Percentiles rank a stretch among this genome's conserved stretches.
These are phyloP conservation scores for Neofusicoccum cordaticola DNA, from an alignment of 2,329 filamentous ascomycete genomes.

Conservation along the genomic window DNA sequence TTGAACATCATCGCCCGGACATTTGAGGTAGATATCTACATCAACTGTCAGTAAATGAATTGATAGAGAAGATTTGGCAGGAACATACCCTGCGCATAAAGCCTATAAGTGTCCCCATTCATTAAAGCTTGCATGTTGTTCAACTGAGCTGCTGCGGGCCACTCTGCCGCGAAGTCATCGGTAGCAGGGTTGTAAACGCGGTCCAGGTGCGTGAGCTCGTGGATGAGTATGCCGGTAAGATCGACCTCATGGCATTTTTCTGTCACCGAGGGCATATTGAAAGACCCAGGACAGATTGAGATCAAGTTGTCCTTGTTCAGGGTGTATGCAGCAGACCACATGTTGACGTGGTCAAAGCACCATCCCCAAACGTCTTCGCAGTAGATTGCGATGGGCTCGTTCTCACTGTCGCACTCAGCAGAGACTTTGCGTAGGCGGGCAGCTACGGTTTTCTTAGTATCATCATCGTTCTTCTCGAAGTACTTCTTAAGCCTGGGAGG, in stretches of 20 bases:
- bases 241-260: slow-evolving; percentile 61
- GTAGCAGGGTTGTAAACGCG: slow-evolving; percentile 55
- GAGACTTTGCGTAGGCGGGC: not conserved
- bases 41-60: slow-evolving; percentile 21
- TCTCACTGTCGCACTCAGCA: not conserved
- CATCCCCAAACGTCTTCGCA: not conserved
- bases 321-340: not conserved
- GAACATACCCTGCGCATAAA: slow-evolving; percentile 50
- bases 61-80: slow-evolving; percentile 24
- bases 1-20: not conserved
- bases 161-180: slow-evolving; percentile 50
- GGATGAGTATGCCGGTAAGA: slow-evolving; percentile 62
- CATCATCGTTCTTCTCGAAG: slow-evolving; percentile 52
- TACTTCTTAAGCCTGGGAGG: slow-evolving; percentile 55
- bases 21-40: not conserved
- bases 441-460: not conserved
- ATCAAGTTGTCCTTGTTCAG: not conserved
- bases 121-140: slow-evolving; percentile 51
- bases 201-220: slow-evolving; percentile 64
- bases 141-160: slow-evolving; percentile 46
- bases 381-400: not conserved
- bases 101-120: slow-evolving; percentile 62
- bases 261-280: slow-evolving; percentile 49
- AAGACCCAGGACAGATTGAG: not conserved
- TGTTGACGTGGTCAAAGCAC: not conserved